Evolutionary conservation across 78 protist genomes (phyloP).

Genomic region (Planoprotostelium fungivorum): DNA sequence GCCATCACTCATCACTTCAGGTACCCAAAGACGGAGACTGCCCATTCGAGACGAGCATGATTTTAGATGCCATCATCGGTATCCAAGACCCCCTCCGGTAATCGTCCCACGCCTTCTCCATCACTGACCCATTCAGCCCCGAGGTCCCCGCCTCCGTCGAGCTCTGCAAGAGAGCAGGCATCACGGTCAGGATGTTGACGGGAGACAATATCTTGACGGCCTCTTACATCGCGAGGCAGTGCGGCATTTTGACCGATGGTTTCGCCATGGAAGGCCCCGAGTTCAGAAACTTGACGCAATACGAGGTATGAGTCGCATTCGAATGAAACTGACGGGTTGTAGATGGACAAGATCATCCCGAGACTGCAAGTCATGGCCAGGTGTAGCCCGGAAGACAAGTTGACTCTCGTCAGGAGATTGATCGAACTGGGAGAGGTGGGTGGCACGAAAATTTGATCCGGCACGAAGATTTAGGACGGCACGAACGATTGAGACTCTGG

Average conservation of each 20-base stretch:
- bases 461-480: background rate
- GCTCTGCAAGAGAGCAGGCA: slow-evolving; percentile 77
- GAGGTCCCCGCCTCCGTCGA: slow-evolving; percentile 46
- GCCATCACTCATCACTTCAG: background rate
- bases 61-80: slow-evolving; percentile 69
- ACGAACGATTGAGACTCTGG: background rate
- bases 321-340: background rate
- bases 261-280: slow-evolving; percentile 72
- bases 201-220: slow-evolving; percentile 93
- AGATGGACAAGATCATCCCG: slow-evolving; percentile 56
- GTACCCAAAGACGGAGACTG: background rate
- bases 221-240: slow-evolving; percentile 73
- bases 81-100: slow-evolving; percentile 87
- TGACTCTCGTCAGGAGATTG: slow-evolving; percentile 65
- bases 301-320: background rate
- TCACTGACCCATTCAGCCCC: background rate
- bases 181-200: slow-evolving; percentile 92
- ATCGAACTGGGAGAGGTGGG: slow-evolving; percentile 15
- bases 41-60: slow-evolving; percentile 23
- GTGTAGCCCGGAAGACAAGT: slow-evolving; percentile 83
- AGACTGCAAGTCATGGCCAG: slow-evolving; percentile 84
- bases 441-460: background rate
- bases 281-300: slow-evolving; percentile 55
- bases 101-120: background rate
- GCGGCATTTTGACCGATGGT: slow-evolving; percentile 67